Evolutionary conservation across 257 asterid genomes (phyloP), one percentile per base, ranked within the genome.

Genomic region (Plantago major): DNA sequence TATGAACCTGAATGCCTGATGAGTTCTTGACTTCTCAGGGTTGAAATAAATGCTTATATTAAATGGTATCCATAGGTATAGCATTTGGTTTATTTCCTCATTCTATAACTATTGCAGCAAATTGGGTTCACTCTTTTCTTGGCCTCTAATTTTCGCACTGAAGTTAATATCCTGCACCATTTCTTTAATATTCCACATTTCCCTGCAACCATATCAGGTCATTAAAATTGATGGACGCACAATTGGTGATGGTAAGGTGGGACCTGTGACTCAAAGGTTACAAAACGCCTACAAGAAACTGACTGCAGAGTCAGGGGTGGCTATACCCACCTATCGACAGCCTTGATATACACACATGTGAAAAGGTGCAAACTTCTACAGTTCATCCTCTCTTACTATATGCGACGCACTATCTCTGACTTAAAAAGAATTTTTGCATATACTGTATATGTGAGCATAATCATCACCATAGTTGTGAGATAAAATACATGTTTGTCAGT

Each of bases 161-260:
- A 9, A 17, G 44, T 46, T 37, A 44, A 33, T 51, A 18, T 67
- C 18, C 19, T 28, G 45, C 46, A 45, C 42, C 67, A 47, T 44
- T 14, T 56, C 33, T 60, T 42, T 47, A 46, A 44, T 46, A 42
- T 74, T 22, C 15, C 45, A 45, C 26, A 22, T 22, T 22, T 22
- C 26, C 7, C 7, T 66, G 42, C 9, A 12, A 46, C 52, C 68
- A 57, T 56, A 50, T 67, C 62, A 90, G 98, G 98, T 88, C 46
- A 64, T 78, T 61, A 81, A 74, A 65, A 81, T 91, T 42, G 98
- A 91, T 58, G 96, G 95, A 22, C 94, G 98, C 48, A 58, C 67
- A 46, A 50, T 91, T 16, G 96, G 96, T 7, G 81, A 86, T 69
- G 98, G 98, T 57, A 48, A 52, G 60, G 93, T 91, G 52, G 98